Evolutionary conservation across 352 stramenopile species (phyloP), one percentile per base, ranked within the genome.

Genomic region (Elongisporangium anandrum): DNA sequence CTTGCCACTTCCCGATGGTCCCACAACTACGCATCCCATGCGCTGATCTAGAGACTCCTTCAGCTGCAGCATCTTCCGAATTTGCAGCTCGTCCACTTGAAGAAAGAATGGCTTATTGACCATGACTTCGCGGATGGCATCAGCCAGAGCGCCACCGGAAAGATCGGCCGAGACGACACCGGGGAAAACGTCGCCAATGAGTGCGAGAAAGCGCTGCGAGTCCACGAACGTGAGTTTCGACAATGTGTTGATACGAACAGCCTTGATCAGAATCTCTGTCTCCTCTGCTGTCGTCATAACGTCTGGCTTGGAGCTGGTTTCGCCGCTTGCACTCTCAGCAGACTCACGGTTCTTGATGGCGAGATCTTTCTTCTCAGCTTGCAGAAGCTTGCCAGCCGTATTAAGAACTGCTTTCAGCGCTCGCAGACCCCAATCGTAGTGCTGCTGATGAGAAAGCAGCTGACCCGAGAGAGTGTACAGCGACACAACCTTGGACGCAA

Each of bases 181-280:
- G 0, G 92, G 93, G 57, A 98, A 98, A 0, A 98, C 85, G 54
- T 98, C 95, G 6, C 85, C 79, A 53, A 98, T 97, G 2, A 98
- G 76, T 8, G 82, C 87, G 6, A 98, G 62, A 59, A 98, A 98
- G 0, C 83, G 77, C 1, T 71, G 76, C 13, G 91, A 92, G 66
- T 98, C 95, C 19, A 80, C 79, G 52, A 96, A 97, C 4, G 92
- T 98, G 49, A 98, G 84, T 76, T 98, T 98, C 1, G 92, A 97
- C 4, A 98, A 68, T 19, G 93, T 98, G 70, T 98, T 98, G 47
- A 98, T 95, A 3, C 94, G 85, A 34, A 98, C 87, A 5, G 95
- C 94, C 65, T 98, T 97, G 75, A 98, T 98, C 1, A 98, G 70
- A 24, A 98, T 77, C 67, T 98, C 90, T 0, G 77, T 92, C 66